Percentiles rank a stretch among this genome's conserved stretches.
phyloP scores from a whole-genome alignment of 805 yeast species.

The Jamesozyma rosinii region DNA sequence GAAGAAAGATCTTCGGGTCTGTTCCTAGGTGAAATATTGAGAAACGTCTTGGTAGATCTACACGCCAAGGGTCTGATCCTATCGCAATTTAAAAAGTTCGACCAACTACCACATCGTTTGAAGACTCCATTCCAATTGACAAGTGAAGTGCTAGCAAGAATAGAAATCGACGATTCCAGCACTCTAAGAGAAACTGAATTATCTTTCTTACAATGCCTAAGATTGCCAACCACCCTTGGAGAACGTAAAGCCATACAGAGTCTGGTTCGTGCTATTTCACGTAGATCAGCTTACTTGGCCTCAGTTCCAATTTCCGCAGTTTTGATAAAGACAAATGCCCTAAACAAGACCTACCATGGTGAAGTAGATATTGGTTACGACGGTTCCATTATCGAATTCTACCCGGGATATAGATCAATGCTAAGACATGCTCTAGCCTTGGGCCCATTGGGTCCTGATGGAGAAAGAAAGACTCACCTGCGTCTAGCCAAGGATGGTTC shows the following conservation, averaged over 20 bases:
- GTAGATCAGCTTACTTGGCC: conserved; percentile 81
- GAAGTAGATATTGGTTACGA: conserved; percentile 92
- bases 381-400: conserved; percentile 87
- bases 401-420: conserved; percentile 80
- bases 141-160: conserved; percentile 75
- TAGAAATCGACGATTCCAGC: conserved; percentile 77
- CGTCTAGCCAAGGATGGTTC: conserved; percentile 90
- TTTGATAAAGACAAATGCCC: conserved; percentile 53
- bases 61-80: conserved; percentile 51
- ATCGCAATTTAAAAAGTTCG: conserved; percentile 38
- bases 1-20: conserved; percentile 89
- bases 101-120: conserved; percentile 46
- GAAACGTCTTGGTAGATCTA: conserved; percentile 65
- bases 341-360: conserved; percentile 46
- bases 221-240: conserved; percentile 57
- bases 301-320: conserved; percentile 88
- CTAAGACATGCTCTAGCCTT: conserved; percentile 68
- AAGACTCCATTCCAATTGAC: conserved; percentile 69
- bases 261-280: conserved; percentile 69
- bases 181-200: conserved; percentile 62
- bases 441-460: conserved; percentile 63
- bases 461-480: conserved; percentile 64
- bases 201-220: conserved; percentile 53
- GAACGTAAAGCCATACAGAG: conserved; percentile 70
- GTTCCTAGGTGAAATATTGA: conserved; percentile 83